These are phyloP conservation scores for Verticillium isaacii DNA, from an alignment of 2,329 filamentous ascomycete species.

Conservation along the genomic window DNA sequence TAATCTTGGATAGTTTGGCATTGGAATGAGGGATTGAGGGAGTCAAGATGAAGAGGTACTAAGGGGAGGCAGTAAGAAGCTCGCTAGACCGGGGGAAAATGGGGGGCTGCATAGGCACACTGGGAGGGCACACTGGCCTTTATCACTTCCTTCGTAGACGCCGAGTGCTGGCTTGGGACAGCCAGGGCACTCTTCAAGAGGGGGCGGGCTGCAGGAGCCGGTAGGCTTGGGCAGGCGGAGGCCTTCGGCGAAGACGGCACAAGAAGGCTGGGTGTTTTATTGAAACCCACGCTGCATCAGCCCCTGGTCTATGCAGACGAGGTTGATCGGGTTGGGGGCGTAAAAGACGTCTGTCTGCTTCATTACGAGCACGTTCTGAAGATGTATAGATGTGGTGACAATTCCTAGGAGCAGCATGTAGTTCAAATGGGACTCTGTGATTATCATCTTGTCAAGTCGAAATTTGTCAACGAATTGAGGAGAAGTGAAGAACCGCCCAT, in stretches of 20 bases:
- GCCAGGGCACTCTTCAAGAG: neutral
- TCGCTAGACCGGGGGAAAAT: neutral
- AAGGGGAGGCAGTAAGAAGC: neutral
- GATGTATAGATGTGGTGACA: neutral
- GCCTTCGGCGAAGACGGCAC: neutral
- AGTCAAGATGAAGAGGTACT: too few species aligned
- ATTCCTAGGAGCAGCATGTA: too few species aligned
- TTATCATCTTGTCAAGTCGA: too few species aligned
- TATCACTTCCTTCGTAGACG: neutral
- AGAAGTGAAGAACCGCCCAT: too few species aligned
- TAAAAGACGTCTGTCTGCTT: neutral
- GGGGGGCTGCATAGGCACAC: neutral
- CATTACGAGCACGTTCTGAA: neutral
- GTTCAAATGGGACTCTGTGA: too few species aligned
- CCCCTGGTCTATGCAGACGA: neutral
- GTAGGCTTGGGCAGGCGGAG: neutral
- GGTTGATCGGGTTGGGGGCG: neutral
- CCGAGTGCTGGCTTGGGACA: neutral
- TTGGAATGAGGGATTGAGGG: too few species aligned
- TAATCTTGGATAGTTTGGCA: too few species aligned
- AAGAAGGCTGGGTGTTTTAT: neutral
- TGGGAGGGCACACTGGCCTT: neutral
- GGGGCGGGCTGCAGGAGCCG: neutral
- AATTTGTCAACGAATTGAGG: too few species aligned
- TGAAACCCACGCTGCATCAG: neutral